Base-by-base conservation (phyloP, 169 alveolate genomes). In the Cryptosporidium felis region DNA sequence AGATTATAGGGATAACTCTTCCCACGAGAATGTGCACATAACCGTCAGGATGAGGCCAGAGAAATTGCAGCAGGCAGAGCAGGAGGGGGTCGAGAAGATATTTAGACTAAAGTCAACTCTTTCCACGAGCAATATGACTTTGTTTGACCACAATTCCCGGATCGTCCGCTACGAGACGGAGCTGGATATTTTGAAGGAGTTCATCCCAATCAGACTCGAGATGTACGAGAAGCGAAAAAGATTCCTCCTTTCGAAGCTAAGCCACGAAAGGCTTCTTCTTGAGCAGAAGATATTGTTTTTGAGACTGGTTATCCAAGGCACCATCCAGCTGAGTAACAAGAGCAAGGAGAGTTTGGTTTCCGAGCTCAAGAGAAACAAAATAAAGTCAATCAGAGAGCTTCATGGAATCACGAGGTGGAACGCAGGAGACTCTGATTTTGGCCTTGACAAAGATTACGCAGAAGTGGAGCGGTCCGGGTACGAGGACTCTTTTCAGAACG, bases 101-200 rank as follows among this genome's bases (percentile, higher is more conserved):
- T 96, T 98, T 89, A 96, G 95, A 85, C 93, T 98, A 53, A 90
- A 94, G 59, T 92, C 94, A 21, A 81, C 96, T 14, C 56, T 96
- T 59, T 89, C 97, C 34, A 93, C 96, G 26, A 94, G 94, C 30
- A 97, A 96, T 94, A 94, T 95, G 96, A 97, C 97, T 46, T 95
- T 97, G 40, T 97, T 97, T 91, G 97, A 96, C 80, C 93, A 95
- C 1, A 90, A 95, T 36, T 95, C 97, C 62, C 93, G 94, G 67
- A 91, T 97, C 34, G 95, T 93, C 60, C 92, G 95, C 60, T 97
- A 95, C 90, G 91, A 91, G 6, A 91, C 94, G 16, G 98, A 94
- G 34, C 91, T 95, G 53, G 99, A 96, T 47, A 96, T 97, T 42
- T 63, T 97, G 81, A 90, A 92, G 66, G 98, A 96, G 46, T 97